Evolutionary conservation across 192 early-diverging fungal genomes (phyloP), one percentile per base, ranked within the genome.

Genomic region (Podila minutissima): DNA sequence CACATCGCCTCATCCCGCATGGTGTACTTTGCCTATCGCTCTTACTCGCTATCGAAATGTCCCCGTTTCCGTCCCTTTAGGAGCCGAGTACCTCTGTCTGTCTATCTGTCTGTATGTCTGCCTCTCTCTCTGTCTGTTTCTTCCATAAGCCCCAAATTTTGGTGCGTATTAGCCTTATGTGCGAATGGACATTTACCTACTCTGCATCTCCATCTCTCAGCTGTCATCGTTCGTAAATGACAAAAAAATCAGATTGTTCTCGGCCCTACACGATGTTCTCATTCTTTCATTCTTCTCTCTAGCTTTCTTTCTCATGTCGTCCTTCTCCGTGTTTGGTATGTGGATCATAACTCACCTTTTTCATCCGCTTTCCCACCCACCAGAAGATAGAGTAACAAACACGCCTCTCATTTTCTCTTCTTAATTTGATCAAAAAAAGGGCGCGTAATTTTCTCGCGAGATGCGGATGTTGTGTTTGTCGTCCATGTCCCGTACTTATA

Each of bases 281-380:
- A 35, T 32, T 31, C 26, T 33, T 61, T 33, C 26, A 13, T 32
- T 35, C 17, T 28, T 58, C 55, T 58, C 55, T 58, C 55, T 58
- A 2, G 29, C 53, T 57, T 57, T 57, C 53, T 3, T 15, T 57
- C n/a, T 58, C 22, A 24, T 19, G 20, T 13, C 17, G 13, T 58
- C 55, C 17, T 28, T 58, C 55, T 55, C 53, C 53, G 53, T 55
- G 53, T 55, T 55, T 55, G 53, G 53, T 55, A 6, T 20, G 53
- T 55, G 53, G 53, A 55, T 55, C 53, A 55, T 55, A 24, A 55
- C 8, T 55, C 53, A 55, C 53, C 53, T 55, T 12, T n/a, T 55
- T 24, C 35, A n/a, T 55, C 53, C 11, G 8, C 11, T 55, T 55
- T 22, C 12, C 29, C 33, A 33, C 58, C 48, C 46, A 10, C 53